Base-by-base conservation (phyloP, 2,329 filamentous ascomycete species). In the Plectosphaerella sp. region DNA sequence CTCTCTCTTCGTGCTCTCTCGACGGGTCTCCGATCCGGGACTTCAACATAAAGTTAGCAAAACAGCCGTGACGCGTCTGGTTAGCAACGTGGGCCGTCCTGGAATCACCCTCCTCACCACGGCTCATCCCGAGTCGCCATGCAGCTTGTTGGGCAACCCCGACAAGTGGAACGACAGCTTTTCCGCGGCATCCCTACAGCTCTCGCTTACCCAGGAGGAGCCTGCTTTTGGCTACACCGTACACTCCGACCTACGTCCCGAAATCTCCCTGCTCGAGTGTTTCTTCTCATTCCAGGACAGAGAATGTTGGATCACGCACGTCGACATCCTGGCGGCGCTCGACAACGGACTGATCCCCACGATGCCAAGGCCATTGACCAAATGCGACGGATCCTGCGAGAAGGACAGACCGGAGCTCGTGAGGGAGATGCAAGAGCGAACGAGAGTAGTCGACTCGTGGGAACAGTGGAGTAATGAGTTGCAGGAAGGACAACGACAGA, bases 101-200 rank as follows among this genome's bases (percentile, higher is more conserved):
- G 48, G 48, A 5, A 28, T 50, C 39, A 50, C 39, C 16, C 48
- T 50, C 15, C 22, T 47, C n/a, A 28, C 16, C n/a, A 25, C 22
- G 3, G 22, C 22, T 3, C 22, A 24, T 10, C 8, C 28, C 2
- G 35, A 28, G 9, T 24, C 35, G 18, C n/a, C 50, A 16, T 22
- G 22, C 22, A 50, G 47, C 25, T 50, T 42, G 18, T 50, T 41
- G 2, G 20, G 28, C n/a, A 41, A 24, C 2, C 51, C 51, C 15
- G 52, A 54, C 14, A 24, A 24, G 15, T 16, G 14, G 9, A 39
- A 48, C 4, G 22, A 54, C 28, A 48, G 35, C 33, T 54, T 54
- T 11, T 11, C 12, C 12, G 12, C 16, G 9, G 33, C 48, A 5
- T 41, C 47, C 20, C 20, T 48, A 14, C 42, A 25, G 10, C 43